Evolutionary conservation across 2,329 filamentous ascomycete species (phyloP).

Genomic region (Ophiostoma ips): DNA sequence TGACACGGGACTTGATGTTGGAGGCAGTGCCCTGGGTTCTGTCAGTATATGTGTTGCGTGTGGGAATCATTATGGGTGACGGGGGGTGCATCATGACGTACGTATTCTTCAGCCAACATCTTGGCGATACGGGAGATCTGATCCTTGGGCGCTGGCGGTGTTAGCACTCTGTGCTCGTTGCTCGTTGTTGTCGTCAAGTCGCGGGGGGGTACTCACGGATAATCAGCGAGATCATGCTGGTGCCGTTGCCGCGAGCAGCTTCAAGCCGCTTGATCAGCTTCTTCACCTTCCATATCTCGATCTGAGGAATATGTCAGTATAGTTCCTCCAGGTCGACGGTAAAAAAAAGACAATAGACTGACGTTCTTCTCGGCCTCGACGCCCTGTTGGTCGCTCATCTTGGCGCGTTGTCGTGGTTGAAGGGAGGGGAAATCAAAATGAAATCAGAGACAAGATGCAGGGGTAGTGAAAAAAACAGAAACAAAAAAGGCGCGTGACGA

Average conservation of each 20-base stretch:
- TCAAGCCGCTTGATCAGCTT: conserved; percentile 99
- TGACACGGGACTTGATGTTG: conserved; percentile 99
- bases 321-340: conserved; percentile 4
- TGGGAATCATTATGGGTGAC: not conserved
- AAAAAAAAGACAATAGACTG: too few species aligned
- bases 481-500: not conserved
- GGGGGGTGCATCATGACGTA: too few species aligned
- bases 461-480: not conserved
- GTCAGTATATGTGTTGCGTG: conserved; percentile 14
- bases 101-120: conserved; percentile 99
- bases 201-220: conserved; percentile 70
- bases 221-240: conserved; percentile 98
- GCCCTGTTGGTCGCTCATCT: conserved; percentile 73
- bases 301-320: conserved; percentile 25
- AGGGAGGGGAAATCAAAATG: not conserved
- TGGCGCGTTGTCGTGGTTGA: conserved; percentile 21
- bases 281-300: conserved; percentile 94
- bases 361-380: conserved; percentile 97
- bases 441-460: not conserved
- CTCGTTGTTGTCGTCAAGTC: conserved; percentile 15
- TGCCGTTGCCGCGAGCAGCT: conserved; percentile 93
- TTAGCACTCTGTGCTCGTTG: not conserved
- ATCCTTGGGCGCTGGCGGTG: conserved; percentile 60
- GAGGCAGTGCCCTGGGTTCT: conserved; percentile 74
- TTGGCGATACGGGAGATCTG: conserved; percentile 92